Evolutionary conservation across 805 yeast genomes (phyloP).

Genomic region (Wickerhamomyces rabaulensis): DNA sequence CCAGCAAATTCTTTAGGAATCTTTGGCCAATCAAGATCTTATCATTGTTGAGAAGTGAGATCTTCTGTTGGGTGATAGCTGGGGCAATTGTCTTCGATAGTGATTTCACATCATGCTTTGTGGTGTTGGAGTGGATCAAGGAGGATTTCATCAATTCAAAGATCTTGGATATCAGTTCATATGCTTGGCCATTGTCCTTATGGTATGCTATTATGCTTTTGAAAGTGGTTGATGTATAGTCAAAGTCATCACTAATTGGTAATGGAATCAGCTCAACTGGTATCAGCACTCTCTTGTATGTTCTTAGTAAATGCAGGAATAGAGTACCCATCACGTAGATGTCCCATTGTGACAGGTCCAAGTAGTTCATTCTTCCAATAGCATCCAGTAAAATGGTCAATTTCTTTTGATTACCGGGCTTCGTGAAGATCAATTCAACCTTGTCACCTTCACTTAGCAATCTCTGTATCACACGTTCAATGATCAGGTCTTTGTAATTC

Average conservation of each 20-base stretch:
- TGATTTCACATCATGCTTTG: slow-evolving; percentile 35
- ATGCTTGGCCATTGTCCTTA: slow-evolving; percentile 17
- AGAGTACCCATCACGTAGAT: slow-evolving; percentile 39
- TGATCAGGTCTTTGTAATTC: slow-evolving; percentile 33
- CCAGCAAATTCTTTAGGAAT: slow-evolving; percentile 47
- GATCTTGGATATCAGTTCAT: slow-evolving; percentile 33
- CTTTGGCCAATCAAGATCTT: slow-evolving; percentile 46
- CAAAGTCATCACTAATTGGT: slow-evolving; percentile 48
- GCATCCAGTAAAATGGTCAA: slow-evolving; percentile 41
- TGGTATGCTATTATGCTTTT: slow-evolving; percentile 27
- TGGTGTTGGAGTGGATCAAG: slow-evolving; percentile 28
- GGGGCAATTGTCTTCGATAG: slow-evolving; percentile 29
- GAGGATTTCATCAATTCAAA: slow-evolving; percentile 43
- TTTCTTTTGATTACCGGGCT: slow-evolving; percentile 49
- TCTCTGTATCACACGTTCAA: slow-evolving; percentile 49
- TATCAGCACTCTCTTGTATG: slow-evolving; percentile 49
- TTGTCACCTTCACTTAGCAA: slow-evolving; percentile 33
- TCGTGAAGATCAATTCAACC: slow-evolving; percentile 45
- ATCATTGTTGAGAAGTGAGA: slow-evolving; percentile 39
- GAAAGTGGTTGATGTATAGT: slow-evolving; percentile 37
- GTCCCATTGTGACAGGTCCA: slow-evolving; percentile 64
- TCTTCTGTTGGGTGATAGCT: slow-evolving; percentile 48
- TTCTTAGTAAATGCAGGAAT: slow-evolving; percentile 41
- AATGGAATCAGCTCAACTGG: slow-evolving; percentile 42
- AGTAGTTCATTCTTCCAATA: slow-evolving; percentile 48